These are phyloP conservation scores for Thamnidium elegans DNA, from an alignment of 192 early-diverging fungal species.

Conservation along the genomic window DNA sequence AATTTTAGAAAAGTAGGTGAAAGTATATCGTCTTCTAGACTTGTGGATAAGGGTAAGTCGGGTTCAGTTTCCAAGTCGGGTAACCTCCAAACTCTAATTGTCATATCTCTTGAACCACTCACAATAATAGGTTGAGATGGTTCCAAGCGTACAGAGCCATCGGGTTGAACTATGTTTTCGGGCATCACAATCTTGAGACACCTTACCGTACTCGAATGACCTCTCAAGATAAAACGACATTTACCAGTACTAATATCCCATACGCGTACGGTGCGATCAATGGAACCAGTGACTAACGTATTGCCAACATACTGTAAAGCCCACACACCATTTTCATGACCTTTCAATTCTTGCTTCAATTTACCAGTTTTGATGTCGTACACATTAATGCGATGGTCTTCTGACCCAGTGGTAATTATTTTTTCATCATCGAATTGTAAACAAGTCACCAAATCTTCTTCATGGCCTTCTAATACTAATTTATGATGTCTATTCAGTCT, in stretches of 20 bases:
- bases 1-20: constrained; percentile 76
- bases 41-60: not conserved
- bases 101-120: constrained; percentile 91
- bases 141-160: constrained; percentile 47
- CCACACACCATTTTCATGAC: constrained; percentile 98
- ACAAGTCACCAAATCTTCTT: constrained; percentile 69
- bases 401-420: constrained; percentile 85
- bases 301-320: constrained; percentile 87
- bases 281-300: constrained; percentile 93
- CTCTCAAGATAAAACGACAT: constrained; percentile 91
- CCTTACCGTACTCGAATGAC: constrained; percentile 93
- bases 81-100: constrained; percentile 86
- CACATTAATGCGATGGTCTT: constrained; percentile 91
- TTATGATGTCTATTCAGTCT: constrained; percentile 65
- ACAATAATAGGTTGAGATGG: constrained; percentile 81
- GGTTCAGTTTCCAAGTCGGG: constrained; percentile 44
- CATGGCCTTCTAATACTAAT: constrained; percentile 80
- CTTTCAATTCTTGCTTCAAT: constrained; percentile 65
- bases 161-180: constrained; percentile 46
- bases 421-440: constrained; percentile 94
- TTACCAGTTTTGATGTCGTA: constrained; percentile 87
- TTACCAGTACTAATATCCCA: constrained; percentile 91
- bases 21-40: constrained; percentile 7
- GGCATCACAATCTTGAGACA: constrained; percentile 90
- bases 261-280: constrained; percentile 93